Evolutionary conservation across 106 monocot genomes (phyloP).

Genomic region (Dendrobium officinale): DNA sequence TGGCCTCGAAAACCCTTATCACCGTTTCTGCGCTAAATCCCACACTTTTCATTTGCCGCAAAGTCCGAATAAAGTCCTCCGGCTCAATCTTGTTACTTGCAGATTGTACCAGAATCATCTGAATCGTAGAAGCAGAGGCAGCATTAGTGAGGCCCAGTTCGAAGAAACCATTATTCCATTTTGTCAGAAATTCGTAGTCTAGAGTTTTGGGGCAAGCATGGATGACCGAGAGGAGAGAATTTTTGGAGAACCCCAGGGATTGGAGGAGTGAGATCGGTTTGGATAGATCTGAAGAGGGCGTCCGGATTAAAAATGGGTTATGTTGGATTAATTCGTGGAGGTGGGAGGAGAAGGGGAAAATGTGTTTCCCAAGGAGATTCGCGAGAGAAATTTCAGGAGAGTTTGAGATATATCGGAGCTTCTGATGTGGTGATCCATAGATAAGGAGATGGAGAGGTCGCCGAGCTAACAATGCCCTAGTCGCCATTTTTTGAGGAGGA

Average conservation of each 20-base stretch:
- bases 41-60: constrained; percentile 20
- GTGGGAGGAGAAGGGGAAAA: constrained; percentile 22
- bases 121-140: constrained; percentile 9
- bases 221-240: constrained; percentile 16
- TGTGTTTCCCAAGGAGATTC: constrained; percentile 16
- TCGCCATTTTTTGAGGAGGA: constrained; percentile 7
- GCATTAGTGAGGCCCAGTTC: constrained; percentile 9
- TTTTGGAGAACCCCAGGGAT: constrained; percentile 23
- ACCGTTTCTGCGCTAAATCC: constrained; percentile 40
- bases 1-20: constrained; percentile 19
- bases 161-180: constrained; percentile 24
- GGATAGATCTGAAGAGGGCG: constrained; percentile 12
- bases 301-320: constrained; percentile 20
- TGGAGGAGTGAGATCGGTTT: constrained; percentile 12
- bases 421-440: not conserved
- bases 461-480: constrained; percentile 20
- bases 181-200: constrained; percentile 15
- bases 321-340: constrained; percentile 26
- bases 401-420: constrained; percentile 22
- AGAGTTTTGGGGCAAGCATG: constrained; percentile 16
- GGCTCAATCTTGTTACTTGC: constrained; percentile 24
- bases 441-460: constrained; percentile 11
- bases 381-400: constrained; percentile 2
- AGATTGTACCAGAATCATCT: constrained; percentile 30
- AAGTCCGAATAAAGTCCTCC: constrained; percentile 12